These are phyloP conservation scores for Cryphonectria carpinicola DNA, from an alignment of 2,329 filamentous ascomycete species.

Conservation along the genomic window DNA sequence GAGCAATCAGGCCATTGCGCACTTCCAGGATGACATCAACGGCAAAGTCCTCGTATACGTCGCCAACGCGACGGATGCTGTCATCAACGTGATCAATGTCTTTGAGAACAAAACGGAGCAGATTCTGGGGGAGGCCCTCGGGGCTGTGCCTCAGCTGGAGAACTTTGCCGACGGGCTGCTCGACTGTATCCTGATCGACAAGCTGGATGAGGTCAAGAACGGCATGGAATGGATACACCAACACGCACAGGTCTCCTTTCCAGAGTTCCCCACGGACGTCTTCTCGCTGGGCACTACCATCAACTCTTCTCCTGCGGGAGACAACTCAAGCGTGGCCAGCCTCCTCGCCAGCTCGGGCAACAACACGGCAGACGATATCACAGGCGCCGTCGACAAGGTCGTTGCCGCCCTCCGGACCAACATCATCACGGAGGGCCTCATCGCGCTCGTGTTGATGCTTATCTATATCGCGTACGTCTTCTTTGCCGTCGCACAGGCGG, in stretches of 20 bases:
- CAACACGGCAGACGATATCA: conserved; percentile 71
- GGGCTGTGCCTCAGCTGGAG: conserved; percentile 50
- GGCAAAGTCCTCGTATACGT: conserved; percentile 86
- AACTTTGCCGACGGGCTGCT: conserved; percentile 79
- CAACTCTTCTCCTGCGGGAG: conserved; percentile 43
- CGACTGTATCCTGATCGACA: conserved; percentile 84
- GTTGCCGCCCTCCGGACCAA: conserved; percentile 67
- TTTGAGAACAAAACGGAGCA: conserved; percentile 80
- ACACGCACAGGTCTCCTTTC: conserved; percentile 81
- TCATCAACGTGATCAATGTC: conserved; percentile 83
- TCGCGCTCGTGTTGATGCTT: conserved; percentile 73
- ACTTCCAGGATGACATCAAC: conserved; percentile 70
- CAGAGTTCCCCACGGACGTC: conserved; percentile 75
- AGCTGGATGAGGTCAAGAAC: conserved; percentile 81
- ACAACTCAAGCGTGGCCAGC: conserved; percentile 59
- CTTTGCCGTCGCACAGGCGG: conserved; percentile 70
- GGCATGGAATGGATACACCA: conserved; percentile 94
- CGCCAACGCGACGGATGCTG: conserved; percentile 75
- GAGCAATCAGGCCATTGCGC: conserved; percentile 71
- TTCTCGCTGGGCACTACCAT: conserved; percentile 79
- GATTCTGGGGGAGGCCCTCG: conserved; percentile 76
- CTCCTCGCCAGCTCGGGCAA: conserved; percentile 4
- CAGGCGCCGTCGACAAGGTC: conserved; percentile 73
- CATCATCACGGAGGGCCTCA: conserved; percentile 77
- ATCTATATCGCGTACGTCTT: conserved; percentile 80